Base-by-base conservation (phyloP, 2,329 filamentous ascomycete species). In the Dactylonectria macrodidyma region DNA sequence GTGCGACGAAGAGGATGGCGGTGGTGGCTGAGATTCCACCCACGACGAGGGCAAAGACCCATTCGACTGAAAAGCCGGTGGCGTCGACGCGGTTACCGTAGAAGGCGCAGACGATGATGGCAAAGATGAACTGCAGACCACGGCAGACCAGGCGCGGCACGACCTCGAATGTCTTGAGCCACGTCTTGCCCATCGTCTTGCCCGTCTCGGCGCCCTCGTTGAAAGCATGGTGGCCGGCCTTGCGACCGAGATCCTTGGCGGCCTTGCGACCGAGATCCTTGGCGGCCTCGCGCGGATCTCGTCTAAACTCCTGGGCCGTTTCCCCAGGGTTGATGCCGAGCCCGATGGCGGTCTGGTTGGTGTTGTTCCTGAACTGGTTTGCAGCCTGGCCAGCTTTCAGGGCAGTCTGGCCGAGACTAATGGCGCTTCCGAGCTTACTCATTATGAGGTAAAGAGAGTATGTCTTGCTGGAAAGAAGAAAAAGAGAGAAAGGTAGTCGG, bases 81-180 rank as follows among this genome's bases (percentile, higher is more conserved):
- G 79, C 75, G 66, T 84, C 78, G 66, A 85, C 80, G 65, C 91
- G 89, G 66, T 85, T 82, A 14, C 88, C 91, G 74, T 93, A 95
- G 63, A 95, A 86, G 26, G 90, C 93, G 62, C 89, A 86, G 59
- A 92, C 89, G 48, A 91, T 87, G 65, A 95, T 81, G 52, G 88
- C 92, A 74, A 93, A 86, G 75, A 93, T 81, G 76, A 95, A 88
- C 77, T 95, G 93, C 36, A 93, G 79, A 75, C 90, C 85, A 68
- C 92, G 91, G 16, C 91, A 82, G 66, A 86, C 70, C 52, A 85
- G 79, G 70, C 88, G 88, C 36, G 84, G 80, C 60, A 88, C 71
- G 48, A 79, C 81, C 72, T 85, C 84, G 65, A 84, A 85, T 1
- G 83, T 78, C 75, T 84, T 83, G 71, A 86, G 76, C 75, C 83